A percentile compares a stretch with the other conserved stretches of the same genome.
Conservation (phyloP, 192 early-diverging fungal species). For the Linnemannia schmuckeri region DNA sequence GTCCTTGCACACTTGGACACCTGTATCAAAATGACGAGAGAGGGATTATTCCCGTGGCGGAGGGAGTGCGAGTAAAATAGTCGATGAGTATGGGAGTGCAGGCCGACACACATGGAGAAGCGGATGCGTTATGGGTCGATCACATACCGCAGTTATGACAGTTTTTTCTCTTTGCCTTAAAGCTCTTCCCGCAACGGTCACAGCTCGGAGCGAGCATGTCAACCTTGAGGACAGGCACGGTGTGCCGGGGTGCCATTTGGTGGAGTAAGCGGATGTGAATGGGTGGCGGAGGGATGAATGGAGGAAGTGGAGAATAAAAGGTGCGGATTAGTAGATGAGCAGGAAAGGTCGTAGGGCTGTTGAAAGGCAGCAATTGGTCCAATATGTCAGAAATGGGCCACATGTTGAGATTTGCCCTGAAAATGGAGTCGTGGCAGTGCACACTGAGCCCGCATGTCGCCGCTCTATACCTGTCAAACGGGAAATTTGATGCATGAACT, state of each 20-base stretch:
- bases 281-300: background rate
- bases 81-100: background rate
- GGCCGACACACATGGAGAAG: background rate
- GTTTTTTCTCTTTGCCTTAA: constrained; percentile 9
- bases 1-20: constrained; percentile 16
- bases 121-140: background rate
- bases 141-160: constrained; percentile 38
- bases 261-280: background rate
- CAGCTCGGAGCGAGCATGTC: constrained; percentile 7
- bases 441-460: background rate
- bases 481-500: background rate
- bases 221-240: background rate
- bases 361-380: no score
- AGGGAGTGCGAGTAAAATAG: background rate
- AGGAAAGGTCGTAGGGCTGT: no score
- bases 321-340: no score
- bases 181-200: constrained; percentile 26
- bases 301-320: background rate
- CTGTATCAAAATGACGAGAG: background rate
- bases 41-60: no score
- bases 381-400: background rate
- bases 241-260: background rate
- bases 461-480: no score
- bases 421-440: background rate
- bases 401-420: background rate